These are phyloP conservation scores for Tetragonia tetragonoides DNA, from an alignment of 148 eudicot species.

Conservation along the genomic window DNA sequence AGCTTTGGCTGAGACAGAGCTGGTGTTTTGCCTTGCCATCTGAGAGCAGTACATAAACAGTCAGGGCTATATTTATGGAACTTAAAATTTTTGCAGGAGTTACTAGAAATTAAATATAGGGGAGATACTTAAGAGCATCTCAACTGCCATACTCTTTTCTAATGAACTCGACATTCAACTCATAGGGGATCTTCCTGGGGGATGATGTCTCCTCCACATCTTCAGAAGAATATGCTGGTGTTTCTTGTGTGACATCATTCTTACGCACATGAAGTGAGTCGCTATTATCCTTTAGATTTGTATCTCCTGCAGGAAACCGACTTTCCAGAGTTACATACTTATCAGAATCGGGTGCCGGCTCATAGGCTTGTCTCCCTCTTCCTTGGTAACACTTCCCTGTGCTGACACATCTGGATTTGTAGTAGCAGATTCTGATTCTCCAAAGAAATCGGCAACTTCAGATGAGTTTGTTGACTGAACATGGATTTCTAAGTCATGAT, in stretches of 20 bases:
- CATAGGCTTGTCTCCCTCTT: conserved; percentile 11
- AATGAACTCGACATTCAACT: conserved; percentile 14
- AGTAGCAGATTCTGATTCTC: conserved; percentile 30
- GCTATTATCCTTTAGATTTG: conserved; percentile 5
- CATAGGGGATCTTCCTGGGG: neutral
- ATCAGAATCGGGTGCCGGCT: conserved; percentile 9
- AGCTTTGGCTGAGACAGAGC: conserved; percentile 16
- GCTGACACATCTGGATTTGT: conserved; percentile 27
- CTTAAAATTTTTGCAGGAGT: neutral
- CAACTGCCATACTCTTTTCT: conserved; percentile 34
- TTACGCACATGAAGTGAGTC: neutral
- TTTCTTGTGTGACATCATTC: conserved; percentile 4
- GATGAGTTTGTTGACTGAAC: conserved; percentile 16
- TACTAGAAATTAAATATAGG: neutral
- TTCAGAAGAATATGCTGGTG: conserved; percentile 14
- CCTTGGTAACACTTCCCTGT: conserved; percentile 30
- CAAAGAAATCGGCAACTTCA: conserved; percentile 23
- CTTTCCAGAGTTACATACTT: conserved; percentile 14
- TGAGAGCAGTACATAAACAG: conserved; percentile 11
- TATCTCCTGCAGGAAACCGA: conserved; percentile 11
- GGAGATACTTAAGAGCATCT: conserved; percentile 16
- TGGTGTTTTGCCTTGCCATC: conserved; percentile 16
- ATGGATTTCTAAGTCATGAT: conserved; percentile 11
- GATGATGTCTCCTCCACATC: conserved; percentile 25
- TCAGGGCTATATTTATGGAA: neutral